Evolutionary conservation across 2,329 filamentous ascomycete genomes (phyloP).

Genomic region (Colletotrichum chlorophyti): DNA sequence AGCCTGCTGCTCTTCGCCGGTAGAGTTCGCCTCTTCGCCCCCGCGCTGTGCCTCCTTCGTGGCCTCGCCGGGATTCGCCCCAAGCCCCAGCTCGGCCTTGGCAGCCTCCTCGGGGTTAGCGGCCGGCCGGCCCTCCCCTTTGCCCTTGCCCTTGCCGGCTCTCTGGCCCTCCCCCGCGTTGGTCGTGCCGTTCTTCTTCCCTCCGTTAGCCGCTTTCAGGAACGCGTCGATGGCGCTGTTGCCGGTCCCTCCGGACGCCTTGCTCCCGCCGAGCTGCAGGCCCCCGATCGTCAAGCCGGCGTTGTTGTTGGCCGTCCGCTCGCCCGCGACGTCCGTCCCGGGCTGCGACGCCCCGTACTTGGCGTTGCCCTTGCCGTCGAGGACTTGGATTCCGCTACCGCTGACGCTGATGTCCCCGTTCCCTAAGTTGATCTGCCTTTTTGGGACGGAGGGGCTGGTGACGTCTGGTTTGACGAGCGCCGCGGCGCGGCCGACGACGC

Average conservation of each 20-base stretch:
- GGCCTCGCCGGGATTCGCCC: conserved; percentile 1
- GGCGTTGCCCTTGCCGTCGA: conserved; percentile 5
- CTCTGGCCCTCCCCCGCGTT: conserved; percentile 6
- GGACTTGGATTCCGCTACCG: conserved; percentile 2
- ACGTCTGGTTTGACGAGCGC: conserved; percentile 4
- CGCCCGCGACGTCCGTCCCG: not conserved
- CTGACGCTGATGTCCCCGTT: conserved; percentile 14
- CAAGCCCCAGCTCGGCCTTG: conserved; percentile 12
- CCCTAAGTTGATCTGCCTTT: conserved; percentile 17
- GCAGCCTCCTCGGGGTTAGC: conserved; percentile 11
- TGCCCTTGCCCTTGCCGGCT: not conserved
- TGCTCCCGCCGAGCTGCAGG: conserved; percentile 2
- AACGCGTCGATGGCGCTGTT: conserved; percentile 19
- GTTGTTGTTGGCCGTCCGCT: conserved; percentile 12
- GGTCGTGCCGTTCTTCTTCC: conserved; percentile 15
- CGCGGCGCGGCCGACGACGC: conserved; percentile 13
- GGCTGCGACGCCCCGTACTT: not conserved
- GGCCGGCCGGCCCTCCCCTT: not conserved
- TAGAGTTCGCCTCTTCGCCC: not conserved
- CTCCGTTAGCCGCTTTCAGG: not conserved
- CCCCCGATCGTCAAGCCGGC: conserved; percentile 17
- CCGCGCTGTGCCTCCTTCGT: conserved; percentile 7
- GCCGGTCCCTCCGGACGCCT: conserved; percentile 2
- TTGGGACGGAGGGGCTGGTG: not conserved
- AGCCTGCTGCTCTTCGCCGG: not conserved